These are phyloP conservation scores for Acacia crassicarpa DNA, from an alignment of 306 rosid genomes.

Conservation along the genomic window DNA sequence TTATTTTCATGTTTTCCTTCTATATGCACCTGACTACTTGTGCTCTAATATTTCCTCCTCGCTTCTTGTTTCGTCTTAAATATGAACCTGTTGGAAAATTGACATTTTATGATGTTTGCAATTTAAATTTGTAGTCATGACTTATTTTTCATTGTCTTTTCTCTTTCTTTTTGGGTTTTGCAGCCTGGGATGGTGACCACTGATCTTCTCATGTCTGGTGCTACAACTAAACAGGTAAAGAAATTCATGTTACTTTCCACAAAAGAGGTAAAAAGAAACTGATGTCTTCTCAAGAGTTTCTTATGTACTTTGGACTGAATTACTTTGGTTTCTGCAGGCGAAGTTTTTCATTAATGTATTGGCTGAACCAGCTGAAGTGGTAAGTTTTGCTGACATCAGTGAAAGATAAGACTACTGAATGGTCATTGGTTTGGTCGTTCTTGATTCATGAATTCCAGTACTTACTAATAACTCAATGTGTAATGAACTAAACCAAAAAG, in stretches of 20 bases:
- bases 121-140: slow-evolving; percentile 1
- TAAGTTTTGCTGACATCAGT: slow-evolving; percentile 41
- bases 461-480: neutral
- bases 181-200: slow-evolving; percentile 99
- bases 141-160: neutral
- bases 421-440: slow-evolving; percentile 4
- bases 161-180: slow-evolving; percentile 32
- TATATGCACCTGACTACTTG: neutral
- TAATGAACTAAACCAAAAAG: slow-evolving; percentile 21
- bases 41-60: slow-evolving; percentile 4
- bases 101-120: neutral
- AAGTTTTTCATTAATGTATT: slow-evolving; percentile 93
- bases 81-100: neutral
- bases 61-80: slow-evolving; percentile 5
- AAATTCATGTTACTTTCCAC: neutral
- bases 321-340: slow-evolving; percentile 57
- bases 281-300: slow-evolving; percentile 5
- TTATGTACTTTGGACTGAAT: slow-evolving; percentile 9
- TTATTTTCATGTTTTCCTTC: neutral
- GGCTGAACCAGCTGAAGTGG: slow-evolving; percentile 99
- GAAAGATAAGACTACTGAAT: slow-evolving; percentile 2
- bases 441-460: slow-evolving; percentile 8
- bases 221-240: slow-evolving; percentile 83
- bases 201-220: slow-evolving; percentile 99
- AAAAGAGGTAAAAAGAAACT: neutral